Evolutionary conservation across 2,329 filamentous ascomycete genomes (phyloP).

Genomic region (Fusarium cicatricum): DNA sequence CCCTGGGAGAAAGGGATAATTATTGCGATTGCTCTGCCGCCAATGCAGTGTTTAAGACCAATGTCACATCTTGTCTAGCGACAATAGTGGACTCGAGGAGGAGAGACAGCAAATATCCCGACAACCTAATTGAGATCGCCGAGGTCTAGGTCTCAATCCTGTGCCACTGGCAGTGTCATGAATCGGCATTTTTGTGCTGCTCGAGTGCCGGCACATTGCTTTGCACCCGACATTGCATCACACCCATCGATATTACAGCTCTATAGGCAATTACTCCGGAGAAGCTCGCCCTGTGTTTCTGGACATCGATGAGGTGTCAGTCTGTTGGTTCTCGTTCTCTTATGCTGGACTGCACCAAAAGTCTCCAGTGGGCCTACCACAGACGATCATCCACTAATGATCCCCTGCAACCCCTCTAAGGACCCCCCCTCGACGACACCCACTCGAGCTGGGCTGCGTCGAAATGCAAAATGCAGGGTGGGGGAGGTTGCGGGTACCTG

Average conservation of each 20-base stretch:
- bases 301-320: slow-evolving; percentile 9
- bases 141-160: neutral
- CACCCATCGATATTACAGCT: no score
- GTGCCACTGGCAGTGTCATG: no score
- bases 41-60: slow-evolving; percentile 33
- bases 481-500: slow-evolving; percentile 14
- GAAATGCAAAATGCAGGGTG: no score
- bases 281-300: slow-evolving; percentile 6
- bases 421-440: neutral
- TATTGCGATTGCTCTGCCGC: no score
- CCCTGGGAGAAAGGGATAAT: slow-evolving; percentile 19
- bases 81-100: slow-evolving; percentile 14
- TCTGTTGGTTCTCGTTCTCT: slow-evolving; percentile 20
- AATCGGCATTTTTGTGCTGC: slow-evolving; percentile 7
- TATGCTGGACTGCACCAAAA: no score
- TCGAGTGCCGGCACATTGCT: neutral
- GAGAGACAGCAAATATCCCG: slow-evolving; percentile 24
- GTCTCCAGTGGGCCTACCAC: slow-evolving; percentile 5
- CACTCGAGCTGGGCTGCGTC: slow-evolving; percentile 7
- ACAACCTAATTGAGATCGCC: neutral
- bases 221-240: neutral
- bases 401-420: slow-evolving; percentile 13
- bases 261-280: no score
- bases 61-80: slow-evolving; percentile 29
- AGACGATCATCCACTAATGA: neutral